phyloP scores from a whole-genome alignment of 768 basidiomycete genomes.

The Boletus reticulatus region DNA sequence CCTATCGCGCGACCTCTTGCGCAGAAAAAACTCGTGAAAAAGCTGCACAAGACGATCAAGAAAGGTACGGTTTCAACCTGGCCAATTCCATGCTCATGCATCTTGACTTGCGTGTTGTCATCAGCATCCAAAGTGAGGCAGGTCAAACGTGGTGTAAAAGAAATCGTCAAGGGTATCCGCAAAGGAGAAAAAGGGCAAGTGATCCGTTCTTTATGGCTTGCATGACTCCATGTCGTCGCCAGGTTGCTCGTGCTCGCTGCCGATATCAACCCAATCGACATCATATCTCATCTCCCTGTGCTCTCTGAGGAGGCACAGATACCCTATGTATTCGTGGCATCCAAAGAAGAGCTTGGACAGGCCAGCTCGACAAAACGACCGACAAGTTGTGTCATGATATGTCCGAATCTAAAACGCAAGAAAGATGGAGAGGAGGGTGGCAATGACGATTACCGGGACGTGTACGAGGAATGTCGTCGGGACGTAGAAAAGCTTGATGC shows the following conservation, averaged over 20 bases:
- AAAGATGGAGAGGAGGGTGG: slow-evolving; percentile 61
- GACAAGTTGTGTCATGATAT: slow-evolving; percentile 96
- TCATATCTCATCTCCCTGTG: slow-evolving; percentile 94
- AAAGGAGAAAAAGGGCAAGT: slow-evolving; percentile 96
- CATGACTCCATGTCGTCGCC: slow-evolving; percentile 4
- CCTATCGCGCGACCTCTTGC: slow-evolving; percentile 95
- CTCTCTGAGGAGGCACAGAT: slow-evolving; percentile 91
- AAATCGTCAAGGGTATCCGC: slow-evolving; percentile 95
- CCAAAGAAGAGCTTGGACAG: slow-evolving; percentile 94
- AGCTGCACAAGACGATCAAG: slow-evolving; percentile 92
- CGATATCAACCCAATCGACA: slow-evolving; percentile 97
- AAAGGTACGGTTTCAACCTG: slow-evolving; percentile 52
- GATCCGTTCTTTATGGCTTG: background rate
- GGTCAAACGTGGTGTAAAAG: slow-evolving; percentile 97
- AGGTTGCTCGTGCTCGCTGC: slow-evolving; percentile 91
- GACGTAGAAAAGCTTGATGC: slow-evolving; percentile 85
- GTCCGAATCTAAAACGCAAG: slow-evolving; percentile 76
- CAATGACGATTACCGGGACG: slow-evolving; percentile 83
- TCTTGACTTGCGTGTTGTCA: background rate
- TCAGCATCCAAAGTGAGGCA: slow-evolving; percentile 91
- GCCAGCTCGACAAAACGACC: slow-evolving; percentile 97
- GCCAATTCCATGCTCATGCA: background rate
- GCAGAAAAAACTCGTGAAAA: slow-evolving; percentile 90
- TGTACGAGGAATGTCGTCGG: slow-evolving; percentile 81
- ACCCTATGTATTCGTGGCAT: slow-evolving; percentile 86